Percentiles rank a stretch among this genome's conserved stretches.
phyloP scores from a whole-genome alignment of 441 rosid species.

The Syzygium syzygioides region DNA sequence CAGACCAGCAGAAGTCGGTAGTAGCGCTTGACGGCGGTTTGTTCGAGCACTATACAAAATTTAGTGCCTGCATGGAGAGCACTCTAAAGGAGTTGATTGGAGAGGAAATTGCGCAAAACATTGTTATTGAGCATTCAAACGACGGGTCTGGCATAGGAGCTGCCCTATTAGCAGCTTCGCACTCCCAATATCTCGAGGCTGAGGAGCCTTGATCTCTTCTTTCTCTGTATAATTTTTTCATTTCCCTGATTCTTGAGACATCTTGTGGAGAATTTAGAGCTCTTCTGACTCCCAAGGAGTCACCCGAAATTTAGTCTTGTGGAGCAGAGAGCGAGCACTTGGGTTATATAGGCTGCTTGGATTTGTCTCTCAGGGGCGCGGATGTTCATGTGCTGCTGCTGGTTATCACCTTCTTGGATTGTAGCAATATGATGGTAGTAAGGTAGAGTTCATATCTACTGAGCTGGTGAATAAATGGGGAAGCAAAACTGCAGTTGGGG shows the following conservation, averaged over 20 bases:
- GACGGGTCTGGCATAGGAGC: conserved; percentile 60
- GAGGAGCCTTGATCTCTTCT: conserved; percentile 7
- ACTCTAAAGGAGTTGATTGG: conserved; percentile 36
- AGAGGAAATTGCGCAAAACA: conserved; percentile 22
- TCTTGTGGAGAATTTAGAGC: not conserved
- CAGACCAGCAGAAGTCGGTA: conserved; percentile 27
- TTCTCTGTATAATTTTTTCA: not conserved
- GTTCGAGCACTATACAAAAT: conserved; percentile 38
- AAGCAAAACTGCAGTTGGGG: not conserved
- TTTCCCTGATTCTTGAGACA: not conserved
- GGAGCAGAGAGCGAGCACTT: not conserved
- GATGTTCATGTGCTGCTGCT: not conserved
- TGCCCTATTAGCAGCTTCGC: conserved; percentile 47
- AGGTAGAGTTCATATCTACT: not conserved
- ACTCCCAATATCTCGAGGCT: conserved; percentile 24
- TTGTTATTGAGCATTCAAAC: conserved; percentile 27
- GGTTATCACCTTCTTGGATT: not conserved
- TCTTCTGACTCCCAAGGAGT: not conserved
- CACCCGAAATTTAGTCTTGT: not conserved
- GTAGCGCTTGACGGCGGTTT: conserved; percentile 46
- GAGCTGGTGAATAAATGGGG: not conserved
- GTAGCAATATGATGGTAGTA: not conserved
- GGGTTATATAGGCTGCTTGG: not conserved
- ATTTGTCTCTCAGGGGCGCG: not conserved
- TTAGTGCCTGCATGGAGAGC: conserved; percentile 26